Evolutionary conservation across 192 early-diverging fungal species (phyloP).

Genomic region (Coemansia sp.): DNA sequence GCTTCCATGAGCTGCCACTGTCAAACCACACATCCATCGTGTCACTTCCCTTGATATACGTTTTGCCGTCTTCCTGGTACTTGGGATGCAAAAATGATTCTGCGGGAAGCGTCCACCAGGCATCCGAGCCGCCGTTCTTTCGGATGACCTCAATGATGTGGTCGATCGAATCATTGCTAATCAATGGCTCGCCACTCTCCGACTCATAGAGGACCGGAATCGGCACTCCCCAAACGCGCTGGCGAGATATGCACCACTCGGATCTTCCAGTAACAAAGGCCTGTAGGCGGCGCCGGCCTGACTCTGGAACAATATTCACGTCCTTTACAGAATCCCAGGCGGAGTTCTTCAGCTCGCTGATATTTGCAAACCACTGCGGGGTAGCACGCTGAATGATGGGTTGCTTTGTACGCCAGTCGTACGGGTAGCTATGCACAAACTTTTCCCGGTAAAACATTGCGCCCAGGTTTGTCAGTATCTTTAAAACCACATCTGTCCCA

Average conservation of each 20-base stretch:
- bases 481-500: slow-evolving; percentile 61
- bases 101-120: slow-evolving; percentile 69
- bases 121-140: slow-evolving; percentile 60
- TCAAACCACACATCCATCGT: slow-evolving; percentile 92
- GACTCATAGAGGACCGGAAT: slow-evolving; percentile 74
- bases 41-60: slow-evolving; percentile 64
- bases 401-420: slow-evolving; percentile 82
- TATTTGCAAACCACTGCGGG: slow-evolving; percentile 81
- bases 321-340: slow-evolving; percentile 58
- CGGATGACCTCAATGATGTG: slow-evolving; percentile 65
- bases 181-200: slow-evolving; percentile 61
- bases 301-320: slow-evolving; percentile 64
- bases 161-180: slow-evolving; percentile 63
- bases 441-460: slow-evolving; percentile 55
- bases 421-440: slow-evolving; percentile 75
- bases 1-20: slow-evolving; percentile 75
- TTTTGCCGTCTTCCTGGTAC: slow-evolving; percentile 59
- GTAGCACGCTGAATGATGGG: slow-evolving; percentile 78
- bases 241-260: slow-evolving; percentile 85
- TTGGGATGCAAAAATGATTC: slow-evolving; percentile 65
- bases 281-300: slow-evolving; percentile 59
- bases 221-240: slow-evolving; percentile 80
- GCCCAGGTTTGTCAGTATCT: slow-evolving; percentile 44
- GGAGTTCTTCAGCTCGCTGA: slow-evolving; percentile 61
- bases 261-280: slow-evolving; percentile 66